Conservation (phyloP, 1,139 yeast species). For the Hanseniaspora uvarum region DNA sequence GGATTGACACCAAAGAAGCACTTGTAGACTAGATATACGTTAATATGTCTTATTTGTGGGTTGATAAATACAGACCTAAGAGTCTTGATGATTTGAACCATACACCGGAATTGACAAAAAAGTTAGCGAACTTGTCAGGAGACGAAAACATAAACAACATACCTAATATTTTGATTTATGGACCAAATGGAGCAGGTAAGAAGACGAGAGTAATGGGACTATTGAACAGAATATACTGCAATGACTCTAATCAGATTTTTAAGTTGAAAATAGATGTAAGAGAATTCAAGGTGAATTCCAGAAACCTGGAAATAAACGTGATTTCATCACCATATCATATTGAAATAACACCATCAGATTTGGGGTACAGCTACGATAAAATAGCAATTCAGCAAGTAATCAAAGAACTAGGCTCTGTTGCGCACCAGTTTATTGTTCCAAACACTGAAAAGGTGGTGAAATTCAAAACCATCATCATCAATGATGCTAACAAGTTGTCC, state of each 20-base stretch:
- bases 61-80: conserved; percentile 82
- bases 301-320: conserved; percentile 81
- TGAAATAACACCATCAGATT: conserved; percentile 93
- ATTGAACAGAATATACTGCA: conserved; percentile 53
- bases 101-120: conserved; percentile 54
- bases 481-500: conserved; percentile 97
- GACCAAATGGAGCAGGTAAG: conserved; percentile 96
- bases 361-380: conserved; percentile 81
- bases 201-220: conserved; percentile 85
- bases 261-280: conserved; percentile 83
- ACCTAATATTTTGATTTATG: conserved; percentile 85
- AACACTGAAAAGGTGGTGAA: conserved; percentile 26
- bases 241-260: conserved; percentile 60
- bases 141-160: conserved; percentile 43
- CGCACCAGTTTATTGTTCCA: conserved; percentile 34
- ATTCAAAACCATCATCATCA: conserved; percentile 73
- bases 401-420: conserved; percentile 85
- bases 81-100: conserved; percentile 53
- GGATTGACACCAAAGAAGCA: background rate
- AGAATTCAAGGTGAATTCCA: conserved; percentile 58
- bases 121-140: conserved; percentile 46
- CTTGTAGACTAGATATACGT: background rate
- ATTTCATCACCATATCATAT: conserved; percentile 82
- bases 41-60: conserved; percentile 77
- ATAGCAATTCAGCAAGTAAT: conserved; percentile 87